A percentile compares a stretch with the other conserved stretches of the same genome.
phyloP scores from a whole-genome alignment of 2,329 filamentous ascomycete species.

The Didymella exigua region DNA sequence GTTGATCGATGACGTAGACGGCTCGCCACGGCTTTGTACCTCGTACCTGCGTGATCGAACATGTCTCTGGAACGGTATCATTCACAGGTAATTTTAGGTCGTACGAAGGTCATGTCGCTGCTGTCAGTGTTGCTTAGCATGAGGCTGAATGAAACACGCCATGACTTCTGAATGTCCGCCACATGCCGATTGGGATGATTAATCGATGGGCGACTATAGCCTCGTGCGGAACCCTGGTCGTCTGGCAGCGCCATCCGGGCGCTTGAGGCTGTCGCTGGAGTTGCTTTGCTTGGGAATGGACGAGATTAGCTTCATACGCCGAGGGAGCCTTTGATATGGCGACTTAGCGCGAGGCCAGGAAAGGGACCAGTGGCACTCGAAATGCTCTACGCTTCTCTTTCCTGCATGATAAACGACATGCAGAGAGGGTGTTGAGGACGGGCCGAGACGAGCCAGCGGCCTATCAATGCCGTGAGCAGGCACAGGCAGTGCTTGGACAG shows the following conservation, averaged over 20 bases:
- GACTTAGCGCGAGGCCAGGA: neutral
- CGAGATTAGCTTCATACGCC: constrained; percentile 7
- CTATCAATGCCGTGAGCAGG: constrained; percentile 8
- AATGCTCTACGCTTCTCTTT: neutral
- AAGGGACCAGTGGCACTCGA: neutral
- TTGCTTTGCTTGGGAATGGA: constrained; percentile 4
- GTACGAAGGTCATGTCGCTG: constrained; percentile 12
- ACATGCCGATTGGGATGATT: constrained; percentile 10
- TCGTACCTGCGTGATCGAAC: constrained; percentile 15
- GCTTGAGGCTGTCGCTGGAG: constrained; percentile 3
- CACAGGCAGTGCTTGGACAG: constrained; percentile 5
- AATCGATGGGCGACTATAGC: neutral
- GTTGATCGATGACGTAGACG: constrained; percentile 12
- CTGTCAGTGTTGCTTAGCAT: constrained; percentile 17
- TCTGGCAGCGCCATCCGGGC: constrained; percentile 3
- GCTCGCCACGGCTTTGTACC: constrained; percentile 2
- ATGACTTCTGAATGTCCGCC: constrained; percentile 13
- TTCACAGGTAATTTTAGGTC: neutral
- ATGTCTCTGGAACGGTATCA: constrained; percentile 9
- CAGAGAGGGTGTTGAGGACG: constrained; percentile 15
- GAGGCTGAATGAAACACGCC: constrained; percentile 18
- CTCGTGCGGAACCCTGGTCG: constrained; percentile 3
- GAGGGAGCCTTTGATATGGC: neutral
- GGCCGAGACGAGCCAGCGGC: neutral
- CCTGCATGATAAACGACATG: constrained; percentile 2